Evolutionary conservation across 768 basidiomycete species (phyloP), one percentile per base, ranked within the genome.

Genomic region (Pholiota microspora): DNA sequence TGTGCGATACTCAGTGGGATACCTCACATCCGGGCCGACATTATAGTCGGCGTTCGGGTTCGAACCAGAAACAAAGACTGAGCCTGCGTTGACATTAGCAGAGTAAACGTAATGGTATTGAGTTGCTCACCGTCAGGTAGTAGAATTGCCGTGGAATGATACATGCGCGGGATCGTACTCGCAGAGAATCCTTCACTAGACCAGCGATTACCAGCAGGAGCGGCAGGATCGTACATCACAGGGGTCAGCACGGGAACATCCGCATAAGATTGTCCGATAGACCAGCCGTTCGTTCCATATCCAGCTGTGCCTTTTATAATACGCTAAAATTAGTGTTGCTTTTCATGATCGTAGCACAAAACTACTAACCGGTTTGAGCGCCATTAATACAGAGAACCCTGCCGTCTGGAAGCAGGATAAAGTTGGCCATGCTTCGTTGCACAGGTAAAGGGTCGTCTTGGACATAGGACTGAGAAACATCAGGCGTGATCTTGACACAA

Each of bases 401-500:
- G 5, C 86, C 87, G 60, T 85, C 80, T 0, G 89, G 91, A 0
- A 92, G 77, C 31, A 80, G 62, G 56, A 92, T 81, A 29, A 90
- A 70, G 64, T 82, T 87, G 10, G 79, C 83, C 91, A 93, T 93
- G 3, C 78, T 75, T 15, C 90, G 78, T 15, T 77, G 81, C 58
- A 85, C 80, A 0, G 83, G 86, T 16, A 92, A 69, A 13, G 80
- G 64, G 60, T 91, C 89, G 51, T 86, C 85, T 7, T 82, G 76
- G 15, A 69, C 72, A 67, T 89, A 92, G 2, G 75, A 70, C 6
- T 67, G 66, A 16, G 79, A 78, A 4, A 77, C 64, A 64, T 91
- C 90, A 0, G 93, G 92, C 2, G 83, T 83, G 63, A 95, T 85
- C 60, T 75, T 79, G 25, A 91, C 88, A 69, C 92, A 95, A 3